Conservation (phyloP, 768 basidiomycete genomes). For the Mycena rebaudengoi region DNA sequence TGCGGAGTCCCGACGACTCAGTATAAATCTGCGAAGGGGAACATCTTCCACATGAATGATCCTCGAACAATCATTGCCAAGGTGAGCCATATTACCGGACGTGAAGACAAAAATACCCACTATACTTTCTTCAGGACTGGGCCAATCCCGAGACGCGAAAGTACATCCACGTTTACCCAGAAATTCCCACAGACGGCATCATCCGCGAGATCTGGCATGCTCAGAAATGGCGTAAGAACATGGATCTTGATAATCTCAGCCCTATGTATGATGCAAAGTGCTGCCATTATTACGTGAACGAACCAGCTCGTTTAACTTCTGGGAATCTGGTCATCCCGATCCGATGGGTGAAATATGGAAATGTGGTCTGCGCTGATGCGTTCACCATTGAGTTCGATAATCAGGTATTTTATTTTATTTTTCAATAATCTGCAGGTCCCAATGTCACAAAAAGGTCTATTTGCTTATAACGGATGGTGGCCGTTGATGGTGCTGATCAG, state of each 20-base stretch:
- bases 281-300: conserved; percentile 15
- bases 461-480: too few species aligned
- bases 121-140: conserved; percentile 37
- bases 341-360: conserved; percentile 6
- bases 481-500: too few species aligned
- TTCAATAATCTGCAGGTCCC: background rate
- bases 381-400: background rate
- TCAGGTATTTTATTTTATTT: background rate
- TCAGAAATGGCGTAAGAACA: conserved; percentile 34
- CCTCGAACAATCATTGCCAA: background rate
- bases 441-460: too few species aligned
- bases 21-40: background rate
- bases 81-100: background rate
- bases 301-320: background rate
- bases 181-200: conserved; percentile 33
- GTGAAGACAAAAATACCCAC: background rate
- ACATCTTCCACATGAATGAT: background rate
- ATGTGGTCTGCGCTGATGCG: background rate
- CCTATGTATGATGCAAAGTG: conserved; percentile 15
- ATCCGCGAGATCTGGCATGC: conserved; percentile 43
- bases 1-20: background rate
- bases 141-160: conserved; percentile 34
- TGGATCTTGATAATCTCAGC: conserved; percentile 27
- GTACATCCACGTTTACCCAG: conserved; percentile 39
- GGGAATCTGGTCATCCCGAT: conserved; percentile 10